Evolutionary conservation across 2,329 filamentous ascomycete genomes (phyloP).

Genomic region (Rhynchosporium agropyri): DNA sequence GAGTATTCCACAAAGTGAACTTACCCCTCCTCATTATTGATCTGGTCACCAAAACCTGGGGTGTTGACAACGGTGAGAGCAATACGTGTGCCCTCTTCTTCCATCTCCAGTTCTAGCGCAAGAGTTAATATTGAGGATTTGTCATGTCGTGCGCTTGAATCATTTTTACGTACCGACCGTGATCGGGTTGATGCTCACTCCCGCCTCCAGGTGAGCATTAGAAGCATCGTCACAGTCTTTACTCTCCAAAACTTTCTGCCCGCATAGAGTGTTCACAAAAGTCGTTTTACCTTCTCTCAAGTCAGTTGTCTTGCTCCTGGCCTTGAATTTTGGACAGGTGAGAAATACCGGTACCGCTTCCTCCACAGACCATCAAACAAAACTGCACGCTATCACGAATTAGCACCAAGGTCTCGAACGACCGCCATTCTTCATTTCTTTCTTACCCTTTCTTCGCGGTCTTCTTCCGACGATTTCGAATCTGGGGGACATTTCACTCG

Average conservation of each 20-base stretch:
- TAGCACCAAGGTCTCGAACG: not conserved
- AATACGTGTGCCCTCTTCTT: constrained; percentile 97
- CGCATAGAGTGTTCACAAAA: constrained; percentile 16
- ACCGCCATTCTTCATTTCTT: not conserved
- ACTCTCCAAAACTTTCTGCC: constrained; percentile 10
- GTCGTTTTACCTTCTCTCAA: constrained; percentile 5
- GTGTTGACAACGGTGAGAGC: constrained; percentile 98
- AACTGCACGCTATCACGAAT: constrained; percentile 14
- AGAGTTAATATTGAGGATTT: not conserved
- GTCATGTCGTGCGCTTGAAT: not conserved
- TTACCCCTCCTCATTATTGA: constrained; percentile 97
- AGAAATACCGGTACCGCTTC: constrained; percentile 8
- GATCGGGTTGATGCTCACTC: constrained; percentile 14
- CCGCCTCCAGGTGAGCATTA: constrained; percentile 12
- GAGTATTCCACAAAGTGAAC: constrained; percentile 28
- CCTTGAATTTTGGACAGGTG: not conserved
- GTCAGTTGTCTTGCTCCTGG: not conserved
- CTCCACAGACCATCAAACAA: constrained; percentile 18
- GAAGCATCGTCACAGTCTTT: constrained; percentile 10
- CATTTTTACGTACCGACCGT: constrained; percentile 10
- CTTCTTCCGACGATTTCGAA: constrained; percentile 18
- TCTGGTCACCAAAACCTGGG: constrained; percentile 96
- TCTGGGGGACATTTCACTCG: not conserved
- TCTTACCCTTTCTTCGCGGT: constrained; percentile 13
- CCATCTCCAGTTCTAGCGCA: constrained; percentile 44